phyloP scores from a whole-genome alignment of 805 yeast genomes.

The Metschnikowia lunata region DNA sequence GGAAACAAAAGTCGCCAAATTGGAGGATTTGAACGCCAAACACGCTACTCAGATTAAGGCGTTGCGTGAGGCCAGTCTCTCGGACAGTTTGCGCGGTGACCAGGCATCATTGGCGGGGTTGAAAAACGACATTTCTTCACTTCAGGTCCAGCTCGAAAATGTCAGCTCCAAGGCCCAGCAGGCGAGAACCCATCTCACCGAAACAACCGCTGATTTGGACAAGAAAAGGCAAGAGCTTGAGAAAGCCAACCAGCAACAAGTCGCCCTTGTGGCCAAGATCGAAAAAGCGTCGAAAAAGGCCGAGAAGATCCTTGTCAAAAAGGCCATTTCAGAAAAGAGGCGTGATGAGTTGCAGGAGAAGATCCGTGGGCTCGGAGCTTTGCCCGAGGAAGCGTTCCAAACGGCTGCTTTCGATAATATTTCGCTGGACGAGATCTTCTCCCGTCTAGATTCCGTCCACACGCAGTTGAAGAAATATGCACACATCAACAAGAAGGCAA shows the following conservation, averaged over 20 bases:
- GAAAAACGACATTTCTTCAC: slow-evolving; percentile 22
- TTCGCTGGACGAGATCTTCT: slow-evolving; percentile 50
- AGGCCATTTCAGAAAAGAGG: slow-evolving; percentile 53
- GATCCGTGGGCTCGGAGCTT: slow-evolving; percentile 79
- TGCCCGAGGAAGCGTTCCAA: slow-evolving; percentile 79
- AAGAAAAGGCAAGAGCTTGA: slow-evolving; percentile 38
- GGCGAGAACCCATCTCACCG: slow-evolving; percentile 22
- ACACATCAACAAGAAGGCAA: slow-evolving; percentile 85
- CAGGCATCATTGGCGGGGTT: slow-evolving; percentile 25
- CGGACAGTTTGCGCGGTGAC: slow-evolving; percentile 5
- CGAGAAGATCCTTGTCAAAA: slow-evolving; percentile 62
- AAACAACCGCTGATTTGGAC: slow-evolving; percentile 23
- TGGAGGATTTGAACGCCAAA: slow-evolving; percentile 8
- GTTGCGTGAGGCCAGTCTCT: slow-evolving; percentile 4
- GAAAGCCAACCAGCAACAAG: slow-evolving; percentile 55
- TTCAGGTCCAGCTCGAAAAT: slow-evolving; percentile 23
- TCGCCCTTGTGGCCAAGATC: slow-evolving; percentile 47
- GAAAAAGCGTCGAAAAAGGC: slow-evolving; percentile 59
- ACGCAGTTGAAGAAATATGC: slow-evolving; percentile 57
- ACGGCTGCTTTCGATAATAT: slow-evolving; percentile 34
- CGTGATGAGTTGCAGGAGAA: slow-evolving; percentile 68
- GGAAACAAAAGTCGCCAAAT: slow-evolving; percentile 39
- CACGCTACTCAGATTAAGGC: slow-evolving; percentile 10
- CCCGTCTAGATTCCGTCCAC: slow-evolving; percentile 49
- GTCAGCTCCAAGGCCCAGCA: slow-evolving; percentile 21